Evolutionary conservation across 441 rosid species (phyloP), one percentile per base, ranked within the genome.

Genomic region (Croton setiger): DNA sequence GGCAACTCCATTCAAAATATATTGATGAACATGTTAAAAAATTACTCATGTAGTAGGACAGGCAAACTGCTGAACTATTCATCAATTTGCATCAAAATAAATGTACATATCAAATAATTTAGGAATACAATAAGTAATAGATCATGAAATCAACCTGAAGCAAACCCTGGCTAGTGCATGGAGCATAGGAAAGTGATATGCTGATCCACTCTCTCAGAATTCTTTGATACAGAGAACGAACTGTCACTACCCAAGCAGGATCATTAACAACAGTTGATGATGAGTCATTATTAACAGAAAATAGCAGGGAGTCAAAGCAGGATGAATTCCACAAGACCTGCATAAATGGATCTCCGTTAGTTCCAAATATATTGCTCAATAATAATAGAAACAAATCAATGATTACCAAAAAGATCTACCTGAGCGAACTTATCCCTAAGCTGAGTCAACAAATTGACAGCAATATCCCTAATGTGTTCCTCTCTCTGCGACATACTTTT

Each of bases 301-400:
- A 92, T 69, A 95, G 76, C 72, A 92, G 78, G 66, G 90, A 83
- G 77, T 93, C 99, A 55, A 93, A 80, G 80, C 97, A 96, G 64
- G 98, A 87, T 20, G 99, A 91, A 78, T 87, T 87, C 99, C 99
- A 96, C 79, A 96, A 83, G 67, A 93, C 88, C 99, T 96, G 96
- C 84, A 84, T 62, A 75, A 37, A 72, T 56, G 44, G 33, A 70
- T 55, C 64, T 65, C 64, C 54, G 48, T 33, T 67, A 67, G 44
- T 54, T 73, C 75, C 70, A 75, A 66, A 54, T 39, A 45, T 15
- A 75, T 56, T 67, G 67, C 44, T 62, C 62, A 17, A 60, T 35
- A 75, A 47, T 58, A 60, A 18, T 9, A 55, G 37, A 65, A 73
- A 55, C 15, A 48, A 70, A 55, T 14, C 35, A 47, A 13, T 17